Percentiles rank a stretch among this genome's conserved stretches.
These are phyloP conservation scores for Fusarium euwallaceae DNA, from an alignment of 2,329 filamentous ascomycete species.

Conservation along the genomic window DNA sequence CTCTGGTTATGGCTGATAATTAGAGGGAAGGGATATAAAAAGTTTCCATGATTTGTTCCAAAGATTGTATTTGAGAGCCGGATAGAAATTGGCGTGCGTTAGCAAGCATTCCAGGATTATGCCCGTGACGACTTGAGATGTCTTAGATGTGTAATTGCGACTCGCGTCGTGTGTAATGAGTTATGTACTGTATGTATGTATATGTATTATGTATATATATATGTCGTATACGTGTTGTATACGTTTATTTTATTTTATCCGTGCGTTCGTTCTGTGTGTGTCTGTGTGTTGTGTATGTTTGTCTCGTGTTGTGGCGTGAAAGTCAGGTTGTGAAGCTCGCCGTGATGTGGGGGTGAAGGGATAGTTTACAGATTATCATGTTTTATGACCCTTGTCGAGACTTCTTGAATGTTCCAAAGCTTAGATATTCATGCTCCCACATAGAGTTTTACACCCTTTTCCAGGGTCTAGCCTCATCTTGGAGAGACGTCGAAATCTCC, in stretches of 20 bases:
- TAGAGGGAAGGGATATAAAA: constrained; percentile 37
- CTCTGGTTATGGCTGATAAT: constrained; percentile 79
- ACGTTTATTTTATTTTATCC: constrained; percentile 24
- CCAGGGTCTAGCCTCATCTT: constrained; percentile 4
- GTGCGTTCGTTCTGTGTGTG: constrained; percentile 22
- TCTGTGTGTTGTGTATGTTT: constrained; percentile 3
- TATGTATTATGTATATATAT: constrained; percentile 43
- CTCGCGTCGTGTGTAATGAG: constrained; percentile 45
- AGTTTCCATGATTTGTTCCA: constrained; percentile 32
- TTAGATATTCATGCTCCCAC: neutral
- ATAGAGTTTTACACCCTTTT: neutral
- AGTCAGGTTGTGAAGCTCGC: neutral
- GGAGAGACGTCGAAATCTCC: constrained; percentile 13
- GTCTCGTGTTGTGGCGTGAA: constrained; percentile 15
- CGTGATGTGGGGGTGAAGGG: neutral
- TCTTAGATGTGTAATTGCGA: constrained; percentile 47
- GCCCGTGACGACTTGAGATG: constrained; percentile 45
- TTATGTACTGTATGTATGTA: constrained; percentile 40
- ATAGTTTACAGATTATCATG: neutral
- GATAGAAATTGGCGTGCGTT: constrained; percentile 47
- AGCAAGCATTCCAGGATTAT: constrained; percentile 47
- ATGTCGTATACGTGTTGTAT: constrained; percentile 38
- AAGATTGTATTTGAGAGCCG: constrained; percentile 43
- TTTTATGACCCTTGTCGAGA: neutral
- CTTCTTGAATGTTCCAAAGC: neutral